These are phyloP conservation scores for Dendrostoma leiphaemia DNA, from an alignment of 2,329 filamentous ascomycete genomes.

Conservation along the genomic window DNA sequence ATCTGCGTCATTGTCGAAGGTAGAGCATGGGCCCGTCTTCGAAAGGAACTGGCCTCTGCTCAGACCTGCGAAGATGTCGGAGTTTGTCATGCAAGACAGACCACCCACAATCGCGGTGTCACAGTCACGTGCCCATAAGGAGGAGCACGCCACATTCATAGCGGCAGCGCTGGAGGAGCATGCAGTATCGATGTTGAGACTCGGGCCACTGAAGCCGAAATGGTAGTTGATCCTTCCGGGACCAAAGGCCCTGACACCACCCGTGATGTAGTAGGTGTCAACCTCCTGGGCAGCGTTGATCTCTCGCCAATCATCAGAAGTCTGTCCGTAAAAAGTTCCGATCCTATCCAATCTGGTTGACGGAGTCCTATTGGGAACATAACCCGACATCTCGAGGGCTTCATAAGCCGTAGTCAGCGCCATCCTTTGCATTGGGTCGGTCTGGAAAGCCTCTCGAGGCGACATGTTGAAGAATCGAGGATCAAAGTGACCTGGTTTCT, in stretches of 20 bases:
- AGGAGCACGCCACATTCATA: conserved; percentile 69
- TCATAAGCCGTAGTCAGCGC: conserved; percentile 77
- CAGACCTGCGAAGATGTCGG: conserved; percentile 74
- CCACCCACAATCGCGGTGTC: conserved; percentile 81
- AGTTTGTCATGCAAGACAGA: conserved; percentile 75
- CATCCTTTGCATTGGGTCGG: conserved; percentile 77
- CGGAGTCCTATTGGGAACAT: conserved; percentile 70
- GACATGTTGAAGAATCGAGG: conserved; percentile 89
- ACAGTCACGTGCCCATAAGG: conserved; percentile 72
- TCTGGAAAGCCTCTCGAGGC: conserved; percentile 74
- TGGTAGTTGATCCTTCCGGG: conserved; percentile 70
- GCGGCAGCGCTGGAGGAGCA: conserved; percentile 74
- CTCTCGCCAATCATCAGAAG: conserved; percentile 75
- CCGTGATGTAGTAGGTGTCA: conserved; percentile 53
- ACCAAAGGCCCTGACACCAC: conserved; percentile 39
- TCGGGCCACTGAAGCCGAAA: conserved; percentile 74
- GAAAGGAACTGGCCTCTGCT: conserved; percentile 77
- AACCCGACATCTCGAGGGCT: conserved; percentile 77
- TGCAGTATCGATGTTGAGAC: conserved; percentile 72
- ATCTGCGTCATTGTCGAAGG: conserved; percentile 77
- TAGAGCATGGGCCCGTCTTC: conserved; percentile 73
- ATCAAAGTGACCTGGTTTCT: conserved; percentile 75
- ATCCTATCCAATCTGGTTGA: conserved; percentile 64
- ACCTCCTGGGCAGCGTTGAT: conserved; percentile 71
- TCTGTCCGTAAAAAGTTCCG: conserved; percentile 73